Conservation (phyloP, 305 asterid genomes). For the Fraxinus nigra region DNA sequence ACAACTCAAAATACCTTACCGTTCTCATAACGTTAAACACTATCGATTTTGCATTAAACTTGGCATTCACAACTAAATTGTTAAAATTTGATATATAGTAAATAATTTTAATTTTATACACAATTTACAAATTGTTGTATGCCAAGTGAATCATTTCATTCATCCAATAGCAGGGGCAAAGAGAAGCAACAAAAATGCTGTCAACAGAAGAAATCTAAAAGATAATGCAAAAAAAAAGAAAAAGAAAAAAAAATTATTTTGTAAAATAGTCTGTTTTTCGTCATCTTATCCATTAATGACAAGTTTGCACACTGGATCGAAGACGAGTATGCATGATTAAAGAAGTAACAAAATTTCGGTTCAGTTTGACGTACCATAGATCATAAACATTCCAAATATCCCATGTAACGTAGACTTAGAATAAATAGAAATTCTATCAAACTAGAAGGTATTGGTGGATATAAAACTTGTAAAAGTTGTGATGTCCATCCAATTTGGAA, state of each 20-base stretch:
- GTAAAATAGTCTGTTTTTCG: neutral
- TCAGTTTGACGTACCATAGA: neutral
- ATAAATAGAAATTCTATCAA: neutral
- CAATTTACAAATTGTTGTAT: too few relatives aligned
- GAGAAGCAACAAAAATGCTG: neutral
- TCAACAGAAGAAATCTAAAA: neutral
- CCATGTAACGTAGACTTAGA: neutral
- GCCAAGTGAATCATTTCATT: neutral
- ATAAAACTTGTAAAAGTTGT: slow-evolving; percentile 71
- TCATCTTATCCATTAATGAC: neutral
- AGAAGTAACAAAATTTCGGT: neutral
- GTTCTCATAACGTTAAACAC: too few relatives aligned
- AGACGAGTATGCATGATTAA: neutral
- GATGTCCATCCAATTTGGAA: slow-evolving; percentile 88
- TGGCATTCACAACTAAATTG: too few relatives aligned
- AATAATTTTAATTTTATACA: too few relatives aligned
- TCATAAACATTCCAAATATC: neutral
- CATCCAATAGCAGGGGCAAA: neutral
- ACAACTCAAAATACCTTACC: too few relatives aligned
- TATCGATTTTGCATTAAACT: too few relatives aligned
- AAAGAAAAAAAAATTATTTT: neutral
- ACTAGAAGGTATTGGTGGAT: slow-evolving; percentile 63
- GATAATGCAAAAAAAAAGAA: neutral
- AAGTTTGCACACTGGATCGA: neutral
- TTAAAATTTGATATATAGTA: too few relatives aligned